Evolutionary conservation across 2,329 filamentous ascomycete species (phyloP).

Genomic region (Sclerotinia trifoliorum): DNA sequence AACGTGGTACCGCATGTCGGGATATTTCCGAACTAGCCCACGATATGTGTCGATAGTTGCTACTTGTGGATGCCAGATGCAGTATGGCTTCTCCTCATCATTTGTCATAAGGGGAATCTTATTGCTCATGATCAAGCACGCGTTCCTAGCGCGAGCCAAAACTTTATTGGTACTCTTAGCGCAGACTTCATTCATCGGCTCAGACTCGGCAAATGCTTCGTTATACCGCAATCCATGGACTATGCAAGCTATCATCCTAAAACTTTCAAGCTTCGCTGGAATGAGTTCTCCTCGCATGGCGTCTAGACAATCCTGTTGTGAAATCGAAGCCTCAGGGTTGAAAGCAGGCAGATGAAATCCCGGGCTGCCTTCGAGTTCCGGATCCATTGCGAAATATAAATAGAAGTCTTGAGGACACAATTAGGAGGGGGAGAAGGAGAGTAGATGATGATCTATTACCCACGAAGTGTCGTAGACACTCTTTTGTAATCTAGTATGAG

Average conservation of each 20-base stretch:
- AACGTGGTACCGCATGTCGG: not conserved
- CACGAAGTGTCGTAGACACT: too few species aligned
- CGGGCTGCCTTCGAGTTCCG: too few species aligned
- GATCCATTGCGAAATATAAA: too few species aligned
- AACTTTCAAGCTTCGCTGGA: accelerated
- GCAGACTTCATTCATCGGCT: not conserved
- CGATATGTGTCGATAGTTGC: not conserved
- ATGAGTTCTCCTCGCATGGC: not conserved
- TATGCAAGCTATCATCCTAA: not conserved
- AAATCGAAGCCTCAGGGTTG: too few species aligned
- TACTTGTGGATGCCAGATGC: not conserved
- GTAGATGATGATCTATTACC: too few species aligned
- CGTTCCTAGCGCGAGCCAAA: not conserved
- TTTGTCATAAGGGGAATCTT: not conserved
- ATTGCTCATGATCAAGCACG: not conserved
- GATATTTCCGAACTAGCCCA: not conserved
- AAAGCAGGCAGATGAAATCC: too few species aligned
- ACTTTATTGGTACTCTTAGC: not conserved
- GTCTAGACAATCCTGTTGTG: not conserved
- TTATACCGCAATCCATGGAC: not conserved
- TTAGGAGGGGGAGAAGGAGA: too few species aligned
- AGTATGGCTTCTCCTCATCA: not conserved
- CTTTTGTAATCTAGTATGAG: too few species aligned
- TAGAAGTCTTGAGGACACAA: too few species aligned
- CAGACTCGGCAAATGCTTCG: not conserved